Percentiles rank a stretch among this genome's conserved stretches.
These are phyloP conservation scores for Talaromyces sp. DNA, from an alignment of 2,329 filamentous ascomycete genomes.

Conservation along the genomic window DNA sequence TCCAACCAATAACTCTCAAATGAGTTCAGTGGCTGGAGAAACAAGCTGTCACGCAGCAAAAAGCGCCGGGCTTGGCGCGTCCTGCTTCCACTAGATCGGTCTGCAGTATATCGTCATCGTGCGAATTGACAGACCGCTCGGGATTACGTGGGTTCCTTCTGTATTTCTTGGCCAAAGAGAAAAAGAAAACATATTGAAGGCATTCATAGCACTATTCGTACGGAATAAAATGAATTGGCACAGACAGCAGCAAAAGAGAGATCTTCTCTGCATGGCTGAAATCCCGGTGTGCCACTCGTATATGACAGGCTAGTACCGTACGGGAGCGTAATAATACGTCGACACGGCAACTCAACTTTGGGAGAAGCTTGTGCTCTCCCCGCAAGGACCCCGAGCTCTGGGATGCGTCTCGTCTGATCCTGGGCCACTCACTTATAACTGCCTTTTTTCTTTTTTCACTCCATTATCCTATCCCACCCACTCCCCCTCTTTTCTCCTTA, in stretches of 20 bases:
- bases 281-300: background rate
- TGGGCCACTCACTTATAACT: background rate
- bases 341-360: background rate
- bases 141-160: background rate
- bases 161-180: background rate
- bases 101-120: background rate
- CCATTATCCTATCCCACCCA: constrained; percentile 14
- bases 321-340: background rate
- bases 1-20: background rate
- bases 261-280: background rate
- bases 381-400: constrained; percentile 5
- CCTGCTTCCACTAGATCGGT: background rate
- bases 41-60: background rate
- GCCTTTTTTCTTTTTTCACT: background rate
- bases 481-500: constrained; percentile 6
- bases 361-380: background rate
- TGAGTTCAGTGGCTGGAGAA: constrained; percentile 4
- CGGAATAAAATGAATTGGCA: no score
- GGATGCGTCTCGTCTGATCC: background rate
- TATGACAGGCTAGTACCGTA: background rate
- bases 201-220: no score
- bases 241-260: no score
- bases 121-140: background rate
- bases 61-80: background rate
- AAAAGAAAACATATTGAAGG: background rate